A percentile compares a stretch with the other conserved stretches of the same genome.
phyloP scores from a whole-genome alignment of 768 basidiomycete species.

The Tulasnella sp. region DNA sequence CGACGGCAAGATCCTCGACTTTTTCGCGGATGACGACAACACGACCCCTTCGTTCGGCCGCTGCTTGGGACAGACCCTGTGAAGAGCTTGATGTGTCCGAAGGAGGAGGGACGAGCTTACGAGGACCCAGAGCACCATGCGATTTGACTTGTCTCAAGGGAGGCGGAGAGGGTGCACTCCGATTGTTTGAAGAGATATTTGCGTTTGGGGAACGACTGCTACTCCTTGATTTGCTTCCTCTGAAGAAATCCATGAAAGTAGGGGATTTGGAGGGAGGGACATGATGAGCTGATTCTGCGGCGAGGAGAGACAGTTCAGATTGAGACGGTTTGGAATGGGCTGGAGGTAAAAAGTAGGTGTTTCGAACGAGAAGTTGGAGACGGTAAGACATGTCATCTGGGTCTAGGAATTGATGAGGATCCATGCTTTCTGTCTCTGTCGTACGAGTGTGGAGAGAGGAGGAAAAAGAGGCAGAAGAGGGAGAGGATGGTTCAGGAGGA shows the following conservation, averaged over 20 bases:
- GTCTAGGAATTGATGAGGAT: constrained; percentile 35
- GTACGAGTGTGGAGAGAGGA: constrained; percentile 20
- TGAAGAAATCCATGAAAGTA: constrained; percentile 15
- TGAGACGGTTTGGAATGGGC: constrained; percentile 61
- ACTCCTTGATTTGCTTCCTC: constrained; percentile 7
- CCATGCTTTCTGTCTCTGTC: constrained; percentile 29
- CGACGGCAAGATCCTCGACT: constrained; percentile 53
- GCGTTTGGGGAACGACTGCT: neutral
- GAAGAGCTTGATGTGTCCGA: constrained; percentile 21
- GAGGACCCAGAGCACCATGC: constrained; percentile 26
- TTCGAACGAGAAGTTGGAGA: constrained; percentile 68
- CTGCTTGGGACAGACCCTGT: neutral
- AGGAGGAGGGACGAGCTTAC: constrained; percentile 28
- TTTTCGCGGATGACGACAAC: constrained; percentile 78
- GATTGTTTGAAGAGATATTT: no score
- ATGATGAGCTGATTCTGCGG: neutral
- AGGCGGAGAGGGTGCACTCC: no score
- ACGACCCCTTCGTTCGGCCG: constrained; percentile 33
- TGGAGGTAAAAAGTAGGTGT: constrained; percentile 80
- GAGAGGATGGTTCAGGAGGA: constrained; percentile 42
- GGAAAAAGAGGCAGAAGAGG: constrained; percentile 27
- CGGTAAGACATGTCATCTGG: constrained; percentile 77
- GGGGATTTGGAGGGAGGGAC: constrained; percentile 14
- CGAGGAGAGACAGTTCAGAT: constrained; percentile 1
- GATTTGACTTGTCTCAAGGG: constrained; percentile 35